Conservation (phyloP, 2,329 filamentous ascomycete genomes). For the Taxawa tesnikishii region DNA sequence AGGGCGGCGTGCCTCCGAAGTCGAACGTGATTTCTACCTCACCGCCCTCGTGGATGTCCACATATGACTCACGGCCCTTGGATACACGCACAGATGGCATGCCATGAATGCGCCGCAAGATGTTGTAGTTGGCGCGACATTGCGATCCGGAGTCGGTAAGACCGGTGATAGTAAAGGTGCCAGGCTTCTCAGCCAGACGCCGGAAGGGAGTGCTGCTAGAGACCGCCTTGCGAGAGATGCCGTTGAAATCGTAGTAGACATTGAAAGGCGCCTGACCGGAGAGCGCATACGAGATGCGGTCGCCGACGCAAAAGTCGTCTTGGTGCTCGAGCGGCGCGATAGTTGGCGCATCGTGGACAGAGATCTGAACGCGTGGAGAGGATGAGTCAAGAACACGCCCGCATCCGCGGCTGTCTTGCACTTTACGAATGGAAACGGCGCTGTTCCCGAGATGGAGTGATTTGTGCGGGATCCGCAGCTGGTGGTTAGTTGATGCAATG, state of each 20-base stretch:
- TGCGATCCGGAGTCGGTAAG: constrained; percentile 80
- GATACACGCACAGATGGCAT: constrained; percentile 86
- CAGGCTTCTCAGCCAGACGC: constrained; percentile 83
- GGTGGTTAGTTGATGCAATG: constrained; percentile 61
- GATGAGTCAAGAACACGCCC: constrained; percentile 56
- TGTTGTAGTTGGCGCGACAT: constrained; percentile 67
- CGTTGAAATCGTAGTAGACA: constrained; percentile 82
- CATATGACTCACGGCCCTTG: constrained; percentile 64
- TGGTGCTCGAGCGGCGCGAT: constrained; percentile 80
- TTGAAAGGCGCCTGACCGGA: constrained; percentile 87
- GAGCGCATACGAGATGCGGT: constrained; percentile 83
- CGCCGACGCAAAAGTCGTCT: constrained; percentile 86
- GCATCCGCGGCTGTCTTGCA: constrained; percentile 79
- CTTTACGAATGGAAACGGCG: constrained; percentile 75
- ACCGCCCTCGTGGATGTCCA: constrained; percentile 94
- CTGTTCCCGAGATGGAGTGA: constrained; percentile 83
- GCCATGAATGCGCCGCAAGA: constrained; percentile 77
- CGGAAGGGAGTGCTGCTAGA: constrained; percentile 74
- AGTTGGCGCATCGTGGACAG: constrained; percentile 83
- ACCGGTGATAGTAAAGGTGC: constrained; percentile 75
- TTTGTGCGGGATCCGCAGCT: constrained; percentile 72
- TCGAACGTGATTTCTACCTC: constrained; percentile 89
- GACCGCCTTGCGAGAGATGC: constrained; percentile 63
- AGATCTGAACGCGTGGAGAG: constrained; percentile 71
- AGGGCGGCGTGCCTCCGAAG: constrained; percentile 90